Conservation (phyloP, 2,329 filamentous ascomycete species). For the Cladosporium sp. region DNA sequence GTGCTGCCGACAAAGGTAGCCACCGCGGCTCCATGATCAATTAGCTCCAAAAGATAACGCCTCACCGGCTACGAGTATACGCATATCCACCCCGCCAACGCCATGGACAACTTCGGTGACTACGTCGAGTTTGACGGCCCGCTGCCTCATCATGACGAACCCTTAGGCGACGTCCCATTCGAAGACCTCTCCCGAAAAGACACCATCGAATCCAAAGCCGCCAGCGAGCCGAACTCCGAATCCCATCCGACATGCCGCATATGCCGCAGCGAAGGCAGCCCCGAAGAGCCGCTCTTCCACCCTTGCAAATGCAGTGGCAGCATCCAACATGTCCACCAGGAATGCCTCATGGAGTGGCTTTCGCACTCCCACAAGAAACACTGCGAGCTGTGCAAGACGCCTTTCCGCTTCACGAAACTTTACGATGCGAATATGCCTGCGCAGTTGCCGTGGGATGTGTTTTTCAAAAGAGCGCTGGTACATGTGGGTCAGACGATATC, state of each 20-base stretch:
- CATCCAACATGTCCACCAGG: slow-evolving; percentile 97
- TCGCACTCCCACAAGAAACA: slow-evolving; percentile 99
- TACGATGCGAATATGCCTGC: slow-evolving; percentile 92
- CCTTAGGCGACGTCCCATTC: background rate
- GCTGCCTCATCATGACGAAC: background rate
- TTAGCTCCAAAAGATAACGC: background rate
- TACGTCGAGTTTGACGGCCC: background rate
- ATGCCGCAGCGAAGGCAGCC: slow-evolving; percentile 80
- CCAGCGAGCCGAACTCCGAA: slow-evolving; percentile 14
- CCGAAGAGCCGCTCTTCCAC: slow-evolving; percentile 84
- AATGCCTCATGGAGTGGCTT: slow-evolving; percentile 97
- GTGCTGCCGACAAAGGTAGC: slow-evolving; percentile 1
- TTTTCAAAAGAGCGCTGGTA: slow-evolving; percentile 68
- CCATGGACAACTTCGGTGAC: background rate
- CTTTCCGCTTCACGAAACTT: slow-evolving; percentile 95
- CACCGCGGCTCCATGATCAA: background rate
- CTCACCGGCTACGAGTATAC: background rate
- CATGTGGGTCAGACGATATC: slow-evolving; percentile 51
- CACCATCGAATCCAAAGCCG: slow-evolving; percentile 19
- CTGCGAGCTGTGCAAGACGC: slow-evolving; percentile 98
- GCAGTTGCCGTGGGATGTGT: slow-evolving; percentile 71
- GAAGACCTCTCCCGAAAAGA: slow-evolving; percentile 12
- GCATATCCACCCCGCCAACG: background rate
- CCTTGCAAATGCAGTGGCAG: slow-evolving; percentile 98
- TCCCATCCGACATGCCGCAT: slow-evolving; percentile 76